phyloP scores from a whole-genome alignment of 371 early-diverging fungal species.

The Apophysomyces sp. region DNA sequence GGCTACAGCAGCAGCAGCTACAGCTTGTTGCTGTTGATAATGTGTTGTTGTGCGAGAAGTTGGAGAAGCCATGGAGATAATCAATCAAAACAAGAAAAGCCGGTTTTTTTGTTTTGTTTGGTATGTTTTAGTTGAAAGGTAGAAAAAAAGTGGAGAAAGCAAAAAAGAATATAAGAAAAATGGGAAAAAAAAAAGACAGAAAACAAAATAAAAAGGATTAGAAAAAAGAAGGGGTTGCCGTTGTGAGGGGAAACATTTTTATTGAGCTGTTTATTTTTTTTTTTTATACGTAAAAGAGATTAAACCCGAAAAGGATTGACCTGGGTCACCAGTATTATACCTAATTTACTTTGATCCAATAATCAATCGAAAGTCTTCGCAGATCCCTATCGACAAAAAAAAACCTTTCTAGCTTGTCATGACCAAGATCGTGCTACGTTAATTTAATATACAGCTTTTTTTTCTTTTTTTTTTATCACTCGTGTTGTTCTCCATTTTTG shows the following conservation, averaged over 20 bases:
- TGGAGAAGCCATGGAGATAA: not conserved
- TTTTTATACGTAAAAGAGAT: not conserved
- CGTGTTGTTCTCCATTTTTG: not conserved
- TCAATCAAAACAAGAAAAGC: not conserved
- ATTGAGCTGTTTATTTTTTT: not conserved
- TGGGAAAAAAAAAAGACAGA: not conserved
- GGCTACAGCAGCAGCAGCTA: not conserved
- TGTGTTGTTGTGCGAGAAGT: not conserved
- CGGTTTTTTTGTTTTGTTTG: too few species aligned
- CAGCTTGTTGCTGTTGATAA: not conserved
- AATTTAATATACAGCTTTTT: not conserved
- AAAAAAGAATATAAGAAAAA: not conserved
- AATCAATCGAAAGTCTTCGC: not conserved
- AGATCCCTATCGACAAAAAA: not conserved
- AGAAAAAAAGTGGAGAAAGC: not conserved
- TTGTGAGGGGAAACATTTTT: not conserved
- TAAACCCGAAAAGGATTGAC: slow-evolving; percentile 3
- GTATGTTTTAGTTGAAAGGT: too few species aligned
- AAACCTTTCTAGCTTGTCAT: not conserved
- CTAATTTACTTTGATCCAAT: not conserved
- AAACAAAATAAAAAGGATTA: not conserved
- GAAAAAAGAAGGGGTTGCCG: not conserved
- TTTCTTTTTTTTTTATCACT: not conserved
- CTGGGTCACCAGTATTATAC: not conserved
- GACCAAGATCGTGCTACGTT: slow-evolving; percentile 1